Evolutionary conservation across 495 filamentous ascomycete species (phyloP).

Genomic region (Cenococcum geophilum): DNA sequence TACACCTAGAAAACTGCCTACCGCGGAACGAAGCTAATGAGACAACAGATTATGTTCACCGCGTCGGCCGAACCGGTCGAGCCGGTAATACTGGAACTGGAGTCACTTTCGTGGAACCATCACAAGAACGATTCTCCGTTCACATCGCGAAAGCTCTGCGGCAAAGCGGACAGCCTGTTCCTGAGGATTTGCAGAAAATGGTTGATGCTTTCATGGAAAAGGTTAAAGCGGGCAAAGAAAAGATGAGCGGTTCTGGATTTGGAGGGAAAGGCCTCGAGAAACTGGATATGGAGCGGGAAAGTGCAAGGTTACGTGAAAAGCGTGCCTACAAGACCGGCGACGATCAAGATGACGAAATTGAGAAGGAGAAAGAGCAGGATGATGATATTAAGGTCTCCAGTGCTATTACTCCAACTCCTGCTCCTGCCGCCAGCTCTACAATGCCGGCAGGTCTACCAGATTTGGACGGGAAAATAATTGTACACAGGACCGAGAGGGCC

Average conservation of each 20-base stretch:
- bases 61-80: conserved; percentile 87
- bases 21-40: no score
- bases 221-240: conserved; percentile 86
- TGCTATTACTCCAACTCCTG: conserved; percentile 19
- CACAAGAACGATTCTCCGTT: conserved; percentile 81
- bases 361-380: conserved; percentile 32
- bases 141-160: conserved; percentile 92
- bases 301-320: conserved; percentile 73
- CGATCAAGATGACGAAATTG: conserved; percentile 63
- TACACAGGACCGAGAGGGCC: conserved; percentile 63
- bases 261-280: conserved; percentile 91
- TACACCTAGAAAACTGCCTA: no score
- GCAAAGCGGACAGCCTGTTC: conserved; percentile 78
- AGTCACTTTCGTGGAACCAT: conserved; percentile 79
- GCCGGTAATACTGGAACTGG: conserved; percentile 93
- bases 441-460: conserved; percentile 22
- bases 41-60: conserved; percentile 78
- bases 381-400: conserved; percentile 41
- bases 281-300: conserved; percentile 84
- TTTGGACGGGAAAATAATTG: conserved; percentile 60
- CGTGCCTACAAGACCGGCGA: conserved; percentile 87
- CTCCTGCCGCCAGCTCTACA: conserved; percentile 44
- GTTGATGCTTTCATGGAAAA: conserved; percentile 72
- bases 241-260: conserved; percentile 74
- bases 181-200: conserved; percentile 61